Evolutionary conservation across 2,329 filamentous ascomycete genomes (phyloP).

Genomic region (Fusarium napiforme): DNA sequence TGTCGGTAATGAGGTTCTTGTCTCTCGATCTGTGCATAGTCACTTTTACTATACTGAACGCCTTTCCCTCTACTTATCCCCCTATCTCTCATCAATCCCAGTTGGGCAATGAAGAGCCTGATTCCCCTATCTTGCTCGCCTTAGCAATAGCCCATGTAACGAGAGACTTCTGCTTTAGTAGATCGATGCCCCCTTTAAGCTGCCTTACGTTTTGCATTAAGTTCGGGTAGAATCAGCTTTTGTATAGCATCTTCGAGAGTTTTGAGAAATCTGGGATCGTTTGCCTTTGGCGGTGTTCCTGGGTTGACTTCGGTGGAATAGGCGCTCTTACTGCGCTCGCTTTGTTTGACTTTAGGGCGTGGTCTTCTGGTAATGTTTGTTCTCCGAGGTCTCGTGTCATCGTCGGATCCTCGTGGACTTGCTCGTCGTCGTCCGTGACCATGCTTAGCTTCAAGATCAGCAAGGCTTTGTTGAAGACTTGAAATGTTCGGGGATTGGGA

Average conservation of each 20-base stretch:
- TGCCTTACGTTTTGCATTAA: neutral
- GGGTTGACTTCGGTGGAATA: neutral
- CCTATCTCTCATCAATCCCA: neutral
- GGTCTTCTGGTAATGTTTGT: rapidly evolving
- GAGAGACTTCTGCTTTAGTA: neutral
- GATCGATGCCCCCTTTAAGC: rapidly evolving
- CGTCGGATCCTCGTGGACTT: neutral
- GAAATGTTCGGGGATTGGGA: rapidly evolving
- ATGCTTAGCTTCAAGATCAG: no score
- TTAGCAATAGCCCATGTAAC: no score
- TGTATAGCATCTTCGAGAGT: neutral
- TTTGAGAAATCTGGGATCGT: rapidly evolving
- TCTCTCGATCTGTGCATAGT: rapidly evolving
- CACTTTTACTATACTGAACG: neutral
- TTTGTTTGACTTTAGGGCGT: neutral
- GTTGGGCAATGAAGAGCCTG: rapidly evolving
- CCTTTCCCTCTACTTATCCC: rapidly evolving
- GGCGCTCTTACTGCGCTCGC: rapidly evolving
- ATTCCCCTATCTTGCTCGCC: neutral
- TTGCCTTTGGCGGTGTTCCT: neutral
- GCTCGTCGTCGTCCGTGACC: rapidly evolving
- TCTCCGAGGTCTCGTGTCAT: no score
- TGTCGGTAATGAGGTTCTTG: rapidly evolving
- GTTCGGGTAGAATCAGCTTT: neutral
- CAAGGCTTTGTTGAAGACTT: rapidly evolving